Evolutionary conservation across 805 yeast genomes (phyloP), one percentile per base, ranked within the genome.

Genomic region (Saccharomycopsis fibuligera): DNA sequence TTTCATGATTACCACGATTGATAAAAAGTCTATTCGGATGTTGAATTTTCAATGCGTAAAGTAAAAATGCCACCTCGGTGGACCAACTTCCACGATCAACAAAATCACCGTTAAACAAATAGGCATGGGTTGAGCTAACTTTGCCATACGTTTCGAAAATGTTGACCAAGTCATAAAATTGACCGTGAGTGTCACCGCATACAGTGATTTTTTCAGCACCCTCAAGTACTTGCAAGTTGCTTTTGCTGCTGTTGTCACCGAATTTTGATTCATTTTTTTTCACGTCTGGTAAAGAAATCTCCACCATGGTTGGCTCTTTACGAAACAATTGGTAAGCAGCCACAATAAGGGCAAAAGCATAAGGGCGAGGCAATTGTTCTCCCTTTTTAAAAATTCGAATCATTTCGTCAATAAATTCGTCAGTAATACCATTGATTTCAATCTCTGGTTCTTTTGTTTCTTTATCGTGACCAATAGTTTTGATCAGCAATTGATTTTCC

Each of bases 1-100:
- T 90, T 65, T 93, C 99, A 66, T 93, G 99, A 64, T 93, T 93
- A 24, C 99, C 99, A 62, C 99, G 76, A 67, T 93, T 93, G 53
- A 93, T 64, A 66, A 68, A 89, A 40, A 91, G 64, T 40, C 75
- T 72, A 2, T 68, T 60, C 14, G 99, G 99, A 59, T 75, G 83
- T 30, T 83, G 65, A 31, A 89, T 70, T 67, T 93, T 93, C 64
- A 86, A 75, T 10, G 82, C 73, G 63, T 86, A 89, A 38, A 87
- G 73, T 27, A 84, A 70, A 41, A 93, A 68, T 1, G 96, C 96
- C 41, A 93, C 96, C 63, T 93, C 99, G 61, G 96, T 86, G 3
- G 97, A 88, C 98, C 99, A 91, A 16, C 96, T 86, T 4, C 99
- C 99, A 60, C 99, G 75, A 64, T 93, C 99, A 3, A 93, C 99